Base-by-base conservation (phyloP, 257 asterid species). In the Sherardia arvensis region DNA sequence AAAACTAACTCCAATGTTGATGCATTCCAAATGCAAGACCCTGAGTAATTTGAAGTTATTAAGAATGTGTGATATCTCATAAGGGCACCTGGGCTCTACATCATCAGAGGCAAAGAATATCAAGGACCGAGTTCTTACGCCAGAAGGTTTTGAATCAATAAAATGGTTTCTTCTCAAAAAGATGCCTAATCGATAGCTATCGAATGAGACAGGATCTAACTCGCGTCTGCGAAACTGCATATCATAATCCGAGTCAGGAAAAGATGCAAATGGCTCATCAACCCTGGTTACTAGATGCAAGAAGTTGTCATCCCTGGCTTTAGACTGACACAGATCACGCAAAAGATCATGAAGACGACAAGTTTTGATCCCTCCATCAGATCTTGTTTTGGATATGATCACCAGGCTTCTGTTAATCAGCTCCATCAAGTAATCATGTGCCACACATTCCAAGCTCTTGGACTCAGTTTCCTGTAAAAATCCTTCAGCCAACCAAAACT, bases 371-470 rank as follows among this genome's bases (percentile, higher is more conserved):
- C 18, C 28, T 7, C 67, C 67, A 17, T 47, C 20, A 45, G 67
- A 63, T 63, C 59, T 47, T 47, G 3, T 63, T 26, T 63, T 63
- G 59, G 67, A 15, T 0, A 47, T 2, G 2, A 28, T 28, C 11
- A 63, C 67, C 0, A 63, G 45, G 67, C 59, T 63, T 63, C 67
- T 63, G 67, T 28, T 47, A 38, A 63, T 63, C 17, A 63, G 17
- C 38, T 63, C 67, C 59, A 28, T 27, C 67, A 63, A 63, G 25
- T 9, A 63, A 28, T 11, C 59, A 5, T 63, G 28, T 0, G 38
- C 67, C 0, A 63, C 45, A 45, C n/a, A 29, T 47, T 63, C 58
- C 18, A 48, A 47, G 59, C 11, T 47, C 67, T 27, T 47, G 9
- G 5, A 18, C 17, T 27, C 45, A n/a, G 67, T 18, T 47, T 18